Base-by-base conservation (phyloP, 2,329 filamentous ascomycete genomes). In the Diaporthe destruens region DNA sequence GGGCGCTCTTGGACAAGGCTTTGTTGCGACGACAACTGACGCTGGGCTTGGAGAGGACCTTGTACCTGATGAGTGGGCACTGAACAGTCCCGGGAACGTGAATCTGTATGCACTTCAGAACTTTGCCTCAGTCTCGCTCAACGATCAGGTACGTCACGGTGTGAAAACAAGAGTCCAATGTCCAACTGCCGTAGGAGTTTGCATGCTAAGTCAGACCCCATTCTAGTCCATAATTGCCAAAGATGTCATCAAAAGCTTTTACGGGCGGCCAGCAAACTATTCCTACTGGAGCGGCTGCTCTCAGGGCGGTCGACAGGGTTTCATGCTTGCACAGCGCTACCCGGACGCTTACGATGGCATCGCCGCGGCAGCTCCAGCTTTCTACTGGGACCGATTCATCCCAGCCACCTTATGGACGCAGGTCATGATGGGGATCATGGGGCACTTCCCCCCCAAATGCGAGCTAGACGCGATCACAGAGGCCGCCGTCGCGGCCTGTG, bases 211-310 rank as follows among this genome's bases (percentile, higher is more conserved):
- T 7, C n/a, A 3, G n/a, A 6, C 16, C 2, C 12, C 3, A 7
- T 32, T 4, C 18, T 7, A 61, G 57, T 61, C 61, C 0, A 53
- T 66, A 18, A 49, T 84, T 0, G 86, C 84, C 12, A 90, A 88
- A 76, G 23, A 76, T 14, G 1, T 87, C 23, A 80, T 81, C 11
- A 74, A 82, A 18, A 77, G 77, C 6, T 88, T 84, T 77, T 88
- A 88, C 72, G 77, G 80, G 1, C 55, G 34, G 42, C 70, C 68
- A 1, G 79, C 80, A 14, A 77, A 80, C 0, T 86, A 84, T 76
- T 85, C 84, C 0, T 91, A 91, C 78, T 91, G 86, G 74, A 76
- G 85, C 3, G 89, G 90, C 6, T 91, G 89, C 76, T 90, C 88
- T 0, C 87, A 87, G 0, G 89, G 90, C 8, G 89, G 90, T 0